phyloP scores from a whole-genome alignment of 257 asterid species.

The Avicennia marina region DNA sequence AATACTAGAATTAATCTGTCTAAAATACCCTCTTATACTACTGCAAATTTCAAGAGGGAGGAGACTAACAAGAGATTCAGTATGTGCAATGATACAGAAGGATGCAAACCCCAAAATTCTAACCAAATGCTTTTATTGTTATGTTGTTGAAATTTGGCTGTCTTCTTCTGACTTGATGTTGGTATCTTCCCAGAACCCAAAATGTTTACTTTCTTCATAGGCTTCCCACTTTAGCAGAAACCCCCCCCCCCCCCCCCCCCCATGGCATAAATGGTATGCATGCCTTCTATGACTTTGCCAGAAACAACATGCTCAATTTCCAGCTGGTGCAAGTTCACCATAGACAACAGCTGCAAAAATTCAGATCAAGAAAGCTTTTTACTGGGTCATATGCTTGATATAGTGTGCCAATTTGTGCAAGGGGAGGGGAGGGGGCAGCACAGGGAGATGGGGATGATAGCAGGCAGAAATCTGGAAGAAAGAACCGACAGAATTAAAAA shows the following conservation, averaged over 20 bases:
- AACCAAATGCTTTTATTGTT: conserved; percentile 9
- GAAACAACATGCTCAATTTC: conserved; percentile 90
- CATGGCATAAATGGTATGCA: conserved; percentile 83
- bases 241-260: too few relatives aligned
- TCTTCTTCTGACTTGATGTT: conserved; percentile 80
- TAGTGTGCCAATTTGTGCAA: too few relatives aligned
- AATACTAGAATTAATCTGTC: too few relatives aligned
- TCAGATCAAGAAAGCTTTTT: conserved; percentile 12
- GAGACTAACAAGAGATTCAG: too few relatives aligned
- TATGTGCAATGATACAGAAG: too few relatives aligned
- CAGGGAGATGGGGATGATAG: too few relatives aligned
- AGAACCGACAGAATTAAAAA: neutral
- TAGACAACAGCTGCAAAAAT: too few relatives aligned
- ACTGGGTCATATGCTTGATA: too few relatives aligned
- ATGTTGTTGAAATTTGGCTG: conserved; percentile 24
- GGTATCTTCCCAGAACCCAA: conserved; percentile 87
- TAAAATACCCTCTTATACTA: too few relatives aligned
- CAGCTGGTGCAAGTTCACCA: conserved; percentile 57
- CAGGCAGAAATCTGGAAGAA: neutral
- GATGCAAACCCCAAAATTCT: too few relatives aligned
- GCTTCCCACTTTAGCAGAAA: conserved; percentile 91
- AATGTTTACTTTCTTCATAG: conserved; percentile 74
- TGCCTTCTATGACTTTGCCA: conserved; percentile 89
- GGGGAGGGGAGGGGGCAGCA: too few relatives aligned
- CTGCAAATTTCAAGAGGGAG: too few relatives aligned